These are phyloP conservation scores for Diddensiella transvaalensis DNA, from an alignment of 805 yeast genomes.

Conservation along the genomic window DNA sequence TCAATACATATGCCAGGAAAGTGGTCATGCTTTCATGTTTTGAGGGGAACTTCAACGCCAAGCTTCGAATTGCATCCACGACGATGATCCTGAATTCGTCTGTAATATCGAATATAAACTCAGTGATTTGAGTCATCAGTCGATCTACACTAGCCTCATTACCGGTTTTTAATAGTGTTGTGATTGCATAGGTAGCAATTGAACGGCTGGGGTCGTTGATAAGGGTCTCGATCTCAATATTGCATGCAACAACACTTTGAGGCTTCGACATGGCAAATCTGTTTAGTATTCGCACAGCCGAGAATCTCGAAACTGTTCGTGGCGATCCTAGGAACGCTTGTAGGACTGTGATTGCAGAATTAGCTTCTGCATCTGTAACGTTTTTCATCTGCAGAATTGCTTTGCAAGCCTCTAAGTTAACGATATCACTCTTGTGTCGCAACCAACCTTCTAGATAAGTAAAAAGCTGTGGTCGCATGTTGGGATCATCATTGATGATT, in stretches of 20 bases:
- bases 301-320: slow-evolving; percentile 82
- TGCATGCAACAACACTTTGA: slow-evolving; percentile 65
- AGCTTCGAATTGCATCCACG: slow-evolving; percentile 88
- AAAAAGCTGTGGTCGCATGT: slow-evolving; percentile 55
- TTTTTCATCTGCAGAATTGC: slow-evolving; percentile 54
- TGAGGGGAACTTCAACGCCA: slow-evolving; percentile 89
- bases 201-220: slow-evolving; percentile 88
- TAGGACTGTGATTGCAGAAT: slow-evolving; percentile 63
- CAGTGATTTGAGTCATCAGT: slow-evolving; percentile 79
- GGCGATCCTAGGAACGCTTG: slow-evolving; percentile 81
- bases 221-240: slow-evolving; percentile 78
- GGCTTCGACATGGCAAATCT: slow-evolving; percentile 80
- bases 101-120: slow-evolving; percentile 86
- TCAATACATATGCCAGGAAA: slow-evolving; percentile 77
- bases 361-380: slow-evolving; percentile 58
- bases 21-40: slow-evolving; percentile 79
- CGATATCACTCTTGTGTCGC: slow-evolving; percentile 80
- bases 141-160: slow-evolving; percentile 86
- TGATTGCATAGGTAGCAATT: slow-evolving; percentile 93
- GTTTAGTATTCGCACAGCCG: slow-evolving; percentile 88
- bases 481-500: slow-evolving; percentile 67
- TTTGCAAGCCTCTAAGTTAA: slow-evolving; percentile 88
- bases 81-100: slow-evolving; percentile 95
- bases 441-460: slow-evolving; percentile 68
- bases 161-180: slow-evolving; percentile 92